Conservation (phyloP, 192 early-diverging fungal genomes). For the Rhizophagus sp. region DNA sequence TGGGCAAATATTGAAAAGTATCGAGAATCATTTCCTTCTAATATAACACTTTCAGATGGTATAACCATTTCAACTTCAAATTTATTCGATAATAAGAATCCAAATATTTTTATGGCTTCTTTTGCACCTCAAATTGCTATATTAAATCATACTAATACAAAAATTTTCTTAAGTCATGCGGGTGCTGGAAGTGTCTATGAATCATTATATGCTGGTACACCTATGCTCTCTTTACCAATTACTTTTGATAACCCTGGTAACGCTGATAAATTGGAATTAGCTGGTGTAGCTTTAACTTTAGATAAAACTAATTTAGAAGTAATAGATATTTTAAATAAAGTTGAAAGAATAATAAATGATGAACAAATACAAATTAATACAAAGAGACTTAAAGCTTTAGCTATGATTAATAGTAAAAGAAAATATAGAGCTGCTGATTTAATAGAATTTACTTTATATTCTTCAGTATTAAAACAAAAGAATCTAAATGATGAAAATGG, state of each 20-base stretch:
- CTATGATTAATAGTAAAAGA: slow-evolving; percentile 22
- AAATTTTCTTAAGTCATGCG: slow-evolving; percentile 37
- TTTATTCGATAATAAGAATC: background rate
- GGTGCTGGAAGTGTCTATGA: slow-evolving; percentile 36
- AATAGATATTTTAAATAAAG: background rate
- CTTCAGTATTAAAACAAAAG: background rate
- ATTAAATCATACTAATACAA: slow-evolving; percentile 30
- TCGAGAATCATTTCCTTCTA: background rate
- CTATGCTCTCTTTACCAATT: slow-evolving; percentile 34
- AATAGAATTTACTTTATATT: slow-evolving; percentile 1
- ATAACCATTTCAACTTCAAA: background rate
- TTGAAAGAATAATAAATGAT: background rate
- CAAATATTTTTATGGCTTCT: slow-evolving; percentile 9
- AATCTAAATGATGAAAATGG: too few relatives aligned
- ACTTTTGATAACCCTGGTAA: slow-evolving; percentile 34
- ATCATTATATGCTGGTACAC: slow-evolving; percentile 32
- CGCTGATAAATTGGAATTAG: background rate
- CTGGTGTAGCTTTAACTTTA: background rate
- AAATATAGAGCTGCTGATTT: slow-evolving; percentile 23
- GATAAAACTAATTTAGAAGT: background rate
- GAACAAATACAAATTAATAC: background rate
- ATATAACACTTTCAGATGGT: background rate
- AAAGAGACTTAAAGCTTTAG: background rate
- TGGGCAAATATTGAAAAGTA: slow-evolving; percentile 27
- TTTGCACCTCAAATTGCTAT: slow-evolving; percentile 40